Evolutionary conservation across 257 asterid genomes (phyloP).

Genomic region (Oldenlandia corymbosa): DNA sequence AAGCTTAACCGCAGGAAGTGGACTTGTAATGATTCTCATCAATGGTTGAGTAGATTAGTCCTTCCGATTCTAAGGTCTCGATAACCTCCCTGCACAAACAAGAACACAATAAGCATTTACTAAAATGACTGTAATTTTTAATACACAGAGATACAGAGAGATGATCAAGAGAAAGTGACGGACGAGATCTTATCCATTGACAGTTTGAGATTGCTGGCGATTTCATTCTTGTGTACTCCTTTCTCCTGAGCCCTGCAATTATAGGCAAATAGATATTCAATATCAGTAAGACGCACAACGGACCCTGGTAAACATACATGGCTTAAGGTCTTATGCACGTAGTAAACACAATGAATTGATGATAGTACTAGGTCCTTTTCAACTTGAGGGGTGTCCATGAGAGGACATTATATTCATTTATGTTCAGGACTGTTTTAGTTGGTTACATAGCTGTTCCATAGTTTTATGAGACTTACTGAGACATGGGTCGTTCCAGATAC

Average conservation of each 20-base stretch:
- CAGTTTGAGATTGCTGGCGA: constrained; percentile 58
- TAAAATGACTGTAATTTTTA: background rate
- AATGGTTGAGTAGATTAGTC: constrained; percentile 66
- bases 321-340: background rate
- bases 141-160: background rate
- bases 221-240: constrained; percentile 65
- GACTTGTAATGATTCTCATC: constrained; percentile 85
- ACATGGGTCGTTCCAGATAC: constrained; percentile 55
- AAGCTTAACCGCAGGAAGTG: constrained; percentile 22
- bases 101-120: background rate
- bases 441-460: background rate
- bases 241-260: constrained; percentile 51
- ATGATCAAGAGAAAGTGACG: constrained; percentile 1
- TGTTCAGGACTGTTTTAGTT: background rate
- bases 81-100: constrained; percentile 49
- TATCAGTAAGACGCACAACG: background rate
- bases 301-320: background rate
- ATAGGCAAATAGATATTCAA: constrained; percentile 15
- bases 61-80: constrained; percentile 61
- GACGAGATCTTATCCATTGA: constrained; percentile 59
- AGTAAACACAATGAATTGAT: background rate
- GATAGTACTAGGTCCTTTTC: background rate
- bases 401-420: background rate
- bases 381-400: background rate
- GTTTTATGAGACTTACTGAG: constrained; percentile 43